Percentiles rank a stretch among this genome's conserved stretches.
These are phyloP conservation scores for Agrocybe praecox DNA, from an alignment of 768 basidiomycete species.

Conservation along the genomic window DNA sequence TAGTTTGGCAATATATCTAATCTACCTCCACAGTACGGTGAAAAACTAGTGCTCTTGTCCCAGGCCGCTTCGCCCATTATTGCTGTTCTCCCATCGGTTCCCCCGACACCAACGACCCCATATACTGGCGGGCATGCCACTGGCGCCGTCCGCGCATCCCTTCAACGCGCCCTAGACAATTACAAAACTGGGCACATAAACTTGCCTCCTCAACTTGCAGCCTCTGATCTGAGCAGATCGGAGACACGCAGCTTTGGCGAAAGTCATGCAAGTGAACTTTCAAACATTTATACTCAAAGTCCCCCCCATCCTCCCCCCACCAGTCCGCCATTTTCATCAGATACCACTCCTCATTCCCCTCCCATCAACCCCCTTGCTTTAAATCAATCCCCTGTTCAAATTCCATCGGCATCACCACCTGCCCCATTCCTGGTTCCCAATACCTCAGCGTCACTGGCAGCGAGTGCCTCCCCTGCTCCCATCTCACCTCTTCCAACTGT, in stretches of 20 bases:
- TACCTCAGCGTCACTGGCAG: conserved; percentile 35
- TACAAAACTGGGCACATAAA: conserved; percentile 70
- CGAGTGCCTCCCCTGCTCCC: conserved; percentile 27
- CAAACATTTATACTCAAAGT: conserved; percentile 44
- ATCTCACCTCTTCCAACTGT: conserved; percentile 47
- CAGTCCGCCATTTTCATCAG: conserved; percentile 22
- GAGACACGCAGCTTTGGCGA: conserved; percentile 86
- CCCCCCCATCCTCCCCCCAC: conserved; percentile 18
- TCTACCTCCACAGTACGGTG: conserved; percentile 59
- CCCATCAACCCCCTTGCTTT: conserved; percentile 35
- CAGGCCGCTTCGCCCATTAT: conserved; percentile 71
- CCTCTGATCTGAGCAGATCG: conserved; percentile 63
- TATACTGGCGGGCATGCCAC: conserved; percentile 68
- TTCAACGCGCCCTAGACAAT: conserved; percentile 79
- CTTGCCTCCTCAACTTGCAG: conserved; percentile 45
- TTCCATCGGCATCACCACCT: conserved; percentile 26
- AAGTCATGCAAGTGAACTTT: conserved; percentile 77
- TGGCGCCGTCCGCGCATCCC: conserved; percentile 68
- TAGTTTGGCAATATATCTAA: conserved; percentile 2
- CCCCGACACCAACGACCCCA: conserved; percentile 55
- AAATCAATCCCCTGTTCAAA: conserved; percentile 41
- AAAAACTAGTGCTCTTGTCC: conserved; percentile 74
- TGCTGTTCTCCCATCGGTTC: conserved; percentile 63
- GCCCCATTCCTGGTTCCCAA: conserved; percentile 67
- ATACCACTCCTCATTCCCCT: conserved; percentile 22